Evolutionary conservation across 345 rosid genomes (phyloP).

Genomic region (Triadica sebifera): DNA sequence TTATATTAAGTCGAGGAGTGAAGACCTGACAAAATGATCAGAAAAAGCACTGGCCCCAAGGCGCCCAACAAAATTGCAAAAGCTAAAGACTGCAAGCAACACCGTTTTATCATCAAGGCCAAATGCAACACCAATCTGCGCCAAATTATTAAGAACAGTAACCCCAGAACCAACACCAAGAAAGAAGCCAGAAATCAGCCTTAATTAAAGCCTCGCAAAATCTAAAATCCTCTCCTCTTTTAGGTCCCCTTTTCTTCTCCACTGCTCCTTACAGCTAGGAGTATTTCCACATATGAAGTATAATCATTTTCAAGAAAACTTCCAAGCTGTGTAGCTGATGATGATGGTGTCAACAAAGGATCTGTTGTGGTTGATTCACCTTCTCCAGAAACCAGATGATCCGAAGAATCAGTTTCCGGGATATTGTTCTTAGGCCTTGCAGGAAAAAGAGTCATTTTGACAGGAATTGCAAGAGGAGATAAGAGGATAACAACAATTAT

Average conservation of each 20-base stretch:
- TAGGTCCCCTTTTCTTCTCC: constrained; percentile 68
- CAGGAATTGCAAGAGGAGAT: constrained; percentile 83
- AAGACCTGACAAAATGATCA: constrained; percentile 84
- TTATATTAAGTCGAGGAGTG: constrained; percentile 11
- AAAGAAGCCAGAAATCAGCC: constrained; percentile 99
- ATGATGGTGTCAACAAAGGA: constrained; percentile 61
- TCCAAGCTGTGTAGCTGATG: constrained; percentile 67
- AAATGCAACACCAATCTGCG: constrained; percentile 79
- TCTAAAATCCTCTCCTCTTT: constrained; percentile 85
- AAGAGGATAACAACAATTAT: constrained; percentile 56
- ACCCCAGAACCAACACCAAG: constrained; percentile 91
- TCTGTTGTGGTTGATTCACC: constrained; percentile 36
- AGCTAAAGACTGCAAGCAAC: constrained; percentile 69
- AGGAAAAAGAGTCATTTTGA: constrained; percentile 92
- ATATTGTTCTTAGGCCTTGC: constrained; percentile 37
- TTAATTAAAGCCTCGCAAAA: constrained; percentile 67
- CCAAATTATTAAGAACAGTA: constrained; percentile 87
- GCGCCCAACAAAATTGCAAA: constrained; percentile 86
- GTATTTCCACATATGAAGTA: constrained; percentile 50
- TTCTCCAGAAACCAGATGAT: constrained; percentile 45
- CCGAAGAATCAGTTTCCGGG: constrained; percentile 56
- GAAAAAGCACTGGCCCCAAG: constrained; percentile 82
- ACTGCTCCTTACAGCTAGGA: constrained; percentile 81
- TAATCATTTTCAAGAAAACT: constrained; percentile 54
- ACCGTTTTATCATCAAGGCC: constrained; percentile 73